Base-by-base conservation (phyloP, 768 basidiomycete genomes). In the Xerocomellus intermedius region DNA sequence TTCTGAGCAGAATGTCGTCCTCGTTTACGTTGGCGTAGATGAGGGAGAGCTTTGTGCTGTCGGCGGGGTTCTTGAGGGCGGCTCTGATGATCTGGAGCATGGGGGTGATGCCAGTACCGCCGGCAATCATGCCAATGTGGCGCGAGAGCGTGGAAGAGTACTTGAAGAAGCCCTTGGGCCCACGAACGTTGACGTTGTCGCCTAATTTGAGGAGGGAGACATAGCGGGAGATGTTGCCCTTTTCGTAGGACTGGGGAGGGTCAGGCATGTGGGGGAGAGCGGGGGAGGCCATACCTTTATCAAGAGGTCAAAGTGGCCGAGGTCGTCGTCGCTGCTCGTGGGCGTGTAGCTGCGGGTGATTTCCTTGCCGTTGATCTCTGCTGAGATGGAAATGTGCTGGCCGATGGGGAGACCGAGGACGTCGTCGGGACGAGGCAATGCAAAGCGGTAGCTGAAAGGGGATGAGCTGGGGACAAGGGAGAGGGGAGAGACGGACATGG, bases 51-150 rank as follows among this genome's bases (percentile, higher is more conserved):
- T 79, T 83, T 38, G 96, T 98, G 58, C 68, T 77, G 80, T 99
- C 97, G 42, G 75, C 69, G n/a, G 91, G 85, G 72, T 94, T 93
- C 73, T 89, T 87, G 69, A 98, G 82, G 13, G 87, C 84, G n/a
- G 95, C 91, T 58, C 90, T 88, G 74, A 98, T 89, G 78, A 99
- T 91, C 70, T 99, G 96, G 64, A 97, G 86, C 96, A 98, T 98
- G 66, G 97, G 97, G 0, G 97, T 96, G 72, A 99, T 96, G 52
- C 97, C 97, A 3, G 97, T 98, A 36, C 97, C 97, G 45, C 97
- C 97, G 16, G 95, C 94, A 65, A 99, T 97, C 95, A 99, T 95
- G 67, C 92, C 89, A 54, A 99, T 75, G 64, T 89, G 85, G 61
- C 78, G 77, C n/a, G 87, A 81, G 42, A 94, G 77, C 48, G 79